Evolutionary conservation across 2,329 filamentous ascomycete genomes (phyloP).

Genomic region (Phoma sp.): DNA sequence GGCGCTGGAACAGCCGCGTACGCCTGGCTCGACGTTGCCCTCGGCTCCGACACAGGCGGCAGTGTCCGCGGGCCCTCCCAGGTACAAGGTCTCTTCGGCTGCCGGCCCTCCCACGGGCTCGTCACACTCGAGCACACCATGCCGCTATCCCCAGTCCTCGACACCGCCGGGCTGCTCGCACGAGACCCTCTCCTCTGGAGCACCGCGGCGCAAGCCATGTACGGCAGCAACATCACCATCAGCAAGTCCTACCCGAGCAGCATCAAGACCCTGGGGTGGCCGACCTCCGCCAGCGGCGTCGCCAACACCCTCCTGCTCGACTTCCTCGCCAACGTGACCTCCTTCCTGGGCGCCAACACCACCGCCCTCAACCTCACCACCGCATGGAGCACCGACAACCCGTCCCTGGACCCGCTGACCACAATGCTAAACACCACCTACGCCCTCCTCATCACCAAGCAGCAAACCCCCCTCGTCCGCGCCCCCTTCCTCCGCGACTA

Average conservation of each 20-base stretch:
- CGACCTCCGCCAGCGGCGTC: constrained; percentile 36
- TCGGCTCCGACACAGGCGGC: constrained; percentile 59
- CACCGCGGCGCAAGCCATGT: constrained; percentile 53
- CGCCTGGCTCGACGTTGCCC: constrained; percentile 56
- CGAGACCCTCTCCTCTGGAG: constrained; percentile 54
- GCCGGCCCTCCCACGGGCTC: constrained; percentile 56
- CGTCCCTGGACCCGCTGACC: constrained; percentile 38
- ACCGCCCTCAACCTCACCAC: constrained; percentile 46
- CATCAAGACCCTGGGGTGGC: constrained; percentile 53
- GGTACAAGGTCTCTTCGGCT: constrained; percentile 58
- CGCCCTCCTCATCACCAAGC: constrained; percentile 54
- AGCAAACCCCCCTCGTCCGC: constrained; percentile 54
- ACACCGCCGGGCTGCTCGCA: constrained; percentile 56
- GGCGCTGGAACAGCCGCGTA: constrained; percentile 55
- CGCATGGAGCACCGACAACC: constrained; percentile 45
- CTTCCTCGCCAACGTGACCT: constrained; percentile 53
- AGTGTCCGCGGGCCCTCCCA: constrained; percentile 57
- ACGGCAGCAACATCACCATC: constrained; percentile 53
- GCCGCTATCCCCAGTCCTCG: constrained; percentile 55
- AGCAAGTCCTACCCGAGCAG: constrained; percentile 50
- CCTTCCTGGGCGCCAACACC: constrained; percentile 50
- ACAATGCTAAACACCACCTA: constrained; percentile 54
- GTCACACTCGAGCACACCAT: constrained; percentile 57
- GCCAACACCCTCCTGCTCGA: constrained; percentile 49
- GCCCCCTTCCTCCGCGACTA: constrained; percentile 60